Conservation (phyloP, 208 protist species). For the Acanthamoeba castellanii region DNA sequence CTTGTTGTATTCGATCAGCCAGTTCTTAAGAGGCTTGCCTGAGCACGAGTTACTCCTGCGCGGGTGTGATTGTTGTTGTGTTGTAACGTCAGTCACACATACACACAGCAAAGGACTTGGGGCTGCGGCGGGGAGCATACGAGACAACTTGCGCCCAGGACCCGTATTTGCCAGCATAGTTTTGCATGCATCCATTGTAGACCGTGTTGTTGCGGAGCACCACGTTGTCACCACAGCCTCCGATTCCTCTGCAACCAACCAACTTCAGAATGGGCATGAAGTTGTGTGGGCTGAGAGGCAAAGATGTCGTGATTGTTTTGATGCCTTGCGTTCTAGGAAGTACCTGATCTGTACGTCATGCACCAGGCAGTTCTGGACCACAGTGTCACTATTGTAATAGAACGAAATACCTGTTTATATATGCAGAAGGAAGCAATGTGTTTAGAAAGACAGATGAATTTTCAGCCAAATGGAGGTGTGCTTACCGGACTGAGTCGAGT, state of each 20-base stretch:
- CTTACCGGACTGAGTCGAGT: background rate
- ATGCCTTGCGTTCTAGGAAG: too few relatives aligned
- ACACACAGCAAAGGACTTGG: background rate
- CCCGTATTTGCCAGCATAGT: background rate
- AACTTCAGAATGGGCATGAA: too few relatives aligned
- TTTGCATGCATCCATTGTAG: background rate
- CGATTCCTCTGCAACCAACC: background rate
- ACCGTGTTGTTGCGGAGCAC: slow-evolving; percentile 21
- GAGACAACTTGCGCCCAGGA: background rate
- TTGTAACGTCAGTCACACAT: background rate
- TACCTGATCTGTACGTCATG: background rate
- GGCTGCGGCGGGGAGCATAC: background rate
- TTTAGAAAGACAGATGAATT: too few relatives aligned
- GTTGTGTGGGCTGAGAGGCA: too few relatives aligned
- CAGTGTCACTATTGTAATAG: background rate
- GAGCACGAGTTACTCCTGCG: background rate
- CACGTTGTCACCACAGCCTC: background rate
- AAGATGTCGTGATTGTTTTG: too few relatives aligned
- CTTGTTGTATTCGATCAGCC: background rate
- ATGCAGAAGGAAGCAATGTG: too few relatives aligned
- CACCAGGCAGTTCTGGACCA: background rate
- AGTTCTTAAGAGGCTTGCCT: background rate
- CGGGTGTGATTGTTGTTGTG: background rate
- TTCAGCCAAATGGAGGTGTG: background rate
- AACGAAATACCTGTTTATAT: background rate